phyloP scores from a whole-genome alignment of 306 rosid genomes.

The Pueraria montana region DNA sequence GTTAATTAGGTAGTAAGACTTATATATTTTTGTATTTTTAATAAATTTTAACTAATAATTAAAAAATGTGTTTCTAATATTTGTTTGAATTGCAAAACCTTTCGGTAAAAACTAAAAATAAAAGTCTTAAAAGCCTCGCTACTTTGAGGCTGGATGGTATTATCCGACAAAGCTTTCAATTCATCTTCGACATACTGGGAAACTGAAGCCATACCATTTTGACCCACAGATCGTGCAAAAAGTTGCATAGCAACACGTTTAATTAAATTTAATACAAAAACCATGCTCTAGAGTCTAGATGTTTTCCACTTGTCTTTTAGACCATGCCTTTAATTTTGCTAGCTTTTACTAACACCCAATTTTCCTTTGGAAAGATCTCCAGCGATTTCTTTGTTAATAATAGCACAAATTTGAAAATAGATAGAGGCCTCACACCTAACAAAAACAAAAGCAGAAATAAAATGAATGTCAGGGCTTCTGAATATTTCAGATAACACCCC shows the following conservation, averaged over 20 bases:
- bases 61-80: too few relatives aligned
- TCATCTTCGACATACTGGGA: neutral
- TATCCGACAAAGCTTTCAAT: constrained; percentile 6
- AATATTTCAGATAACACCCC: neutral
- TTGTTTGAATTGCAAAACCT: neutral
- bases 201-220: neutral
- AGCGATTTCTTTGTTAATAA: neutral
- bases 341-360: too few relatives aligned
- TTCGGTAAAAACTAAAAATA: neutral
- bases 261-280: constrained; percentile 11
- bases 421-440: constrained; percentile 7
- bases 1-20: too few relatives aligned
- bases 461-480: constrained; percentile 10
- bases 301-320: neutral
- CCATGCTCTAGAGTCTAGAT: neutral
- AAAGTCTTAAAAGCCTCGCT: neutral
- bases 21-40: too few relatives aligned
- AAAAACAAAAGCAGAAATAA: constrained; percentile 22
- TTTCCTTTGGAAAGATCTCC: neutral
- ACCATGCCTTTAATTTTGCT: neutral
- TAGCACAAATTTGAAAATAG: neutral
- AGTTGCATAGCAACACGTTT: neutral
- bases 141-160: neutral
- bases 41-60: too few relatives aligned
- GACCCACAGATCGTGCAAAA: neutral